Conservation (phyloP, 768 basidiomycete species). For the Dentipellis fragilis region DNA sequence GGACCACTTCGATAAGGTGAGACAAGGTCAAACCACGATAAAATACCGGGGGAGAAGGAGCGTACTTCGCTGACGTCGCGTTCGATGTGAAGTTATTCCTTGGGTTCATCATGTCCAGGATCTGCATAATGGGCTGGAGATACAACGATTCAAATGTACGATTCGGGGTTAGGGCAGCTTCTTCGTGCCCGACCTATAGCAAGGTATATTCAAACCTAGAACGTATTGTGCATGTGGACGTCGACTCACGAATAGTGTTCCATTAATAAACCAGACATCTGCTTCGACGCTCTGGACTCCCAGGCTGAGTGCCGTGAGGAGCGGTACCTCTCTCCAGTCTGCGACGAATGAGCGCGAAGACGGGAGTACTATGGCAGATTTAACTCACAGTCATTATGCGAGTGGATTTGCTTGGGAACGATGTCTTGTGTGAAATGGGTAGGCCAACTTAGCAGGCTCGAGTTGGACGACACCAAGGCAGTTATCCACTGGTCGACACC, state of each 20-base stretch:
- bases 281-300: slow-evolving; percentile 45
- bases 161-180: slow-evolving; percentile 26
- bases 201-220: background rate
- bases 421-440: slow-evolving; percentile 38
- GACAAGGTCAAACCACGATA: background rate
- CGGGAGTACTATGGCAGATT: background rate
- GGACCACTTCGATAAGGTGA: slow-evolving; percentile 25
- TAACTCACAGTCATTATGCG: slow-evolving; percentile 40
- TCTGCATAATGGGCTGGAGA: slow-evolving; percentile 33
- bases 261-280: slow-evolving; percentile 38
- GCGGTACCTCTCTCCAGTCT: slow-evolving; percentile 46
- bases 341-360: background rate
- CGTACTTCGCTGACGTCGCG: slow-evolving; percentile 32
- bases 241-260: slow-evolving; percentile 31
- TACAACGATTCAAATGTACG: slow-evolving; percentile 38
- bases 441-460: slow-evolving; percentile 32
- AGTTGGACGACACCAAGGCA: slow-evolving; percentile 23
- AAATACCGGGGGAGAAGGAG: background rate
- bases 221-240: background rate
- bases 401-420: slow-evolving; percentile 39
- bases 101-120: slow-evolving; percentile 33
- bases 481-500: slow-evolving; percentile 5
- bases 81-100: slow-evolving; percentile 30
- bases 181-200: background rate
- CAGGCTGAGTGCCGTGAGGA: slow-evolving; percentile 36